Evolutionary conservation across 192 early-diverging fungal genomes (phyloP), one percentile per base, ranked within the genome.

Genomic region (Pilobolus umbonatus): DNA sequence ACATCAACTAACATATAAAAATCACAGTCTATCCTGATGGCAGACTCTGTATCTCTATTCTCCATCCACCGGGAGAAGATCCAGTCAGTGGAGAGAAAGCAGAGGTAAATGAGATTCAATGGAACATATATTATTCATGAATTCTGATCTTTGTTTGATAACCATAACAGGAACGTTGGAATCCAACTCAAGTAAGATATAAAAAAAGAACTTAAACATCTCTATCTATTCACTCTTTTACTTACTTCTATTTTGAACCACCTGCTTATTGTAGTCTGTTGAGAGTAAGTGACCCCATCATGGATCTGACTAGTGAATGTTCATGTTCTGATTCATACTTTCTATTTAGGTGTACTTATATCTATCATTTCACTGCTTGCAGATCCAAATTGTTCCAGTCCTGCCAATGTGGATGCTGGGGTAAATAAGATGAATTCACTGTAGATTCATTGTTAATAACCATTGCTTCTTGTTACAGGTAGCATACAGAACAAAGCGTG

Each of bases 51-150:
- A 98, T 98, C 43, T 95, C 94, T 5, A 98, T 98, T 51, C 76
- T 96, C 53, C 95, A 98, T 74, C 83, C 94, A 24, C 93, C 95
- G 4, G 95, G 91, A 36, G 91, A 96, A 54, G 95, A 98, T 57
- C 95, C 95, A 2, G 81, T 82, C 24, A 86, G 84, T 36, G 85
- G 85, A n/a, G 89, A 90, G 56, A 72, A 65, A 36, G 85, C 87
- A 8, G 79, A 78, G 39, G 87, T 75, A 72, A 44, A 34, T 31
- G 24, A 26, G 26, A 39, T 35, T 25, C 21, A 25, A 46, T 25
- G 38, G n/a, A 24, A 48, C 2, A 1, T 49, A 0, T 49, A n/a
- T n/a, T 40, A 40, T 17, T 42, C 4, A 42, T 11, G 5, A 42
- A 17, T 15, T 15, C 19, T 1, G 19, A 44, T 32, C 19, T 14